Conservation (phyloP, 345 rosid genomes). For the Pugionium dolabratum region DNA sequence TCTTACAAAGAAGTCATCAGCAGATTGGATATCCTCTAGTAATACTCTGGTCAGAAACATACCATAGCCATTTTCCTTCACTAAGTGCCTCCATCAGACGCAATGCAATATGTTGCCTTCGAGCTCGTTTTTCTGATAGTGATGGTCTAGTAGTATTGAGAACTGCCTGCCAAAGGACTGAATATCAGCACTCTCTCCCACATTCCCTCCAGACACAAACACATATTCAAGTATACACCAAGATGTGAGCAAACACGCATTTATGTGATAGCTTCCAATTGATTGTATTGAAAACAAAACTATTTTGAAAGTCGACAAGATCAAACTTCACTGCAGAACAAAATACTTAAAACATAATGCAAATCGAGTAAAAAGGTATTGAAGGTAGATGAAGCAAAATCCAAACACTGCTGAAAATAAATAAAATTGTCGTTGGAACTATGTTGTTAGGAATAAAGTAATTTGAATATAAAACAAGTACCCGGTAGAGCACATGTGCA, state of each 20-base stretch:
- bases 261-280: slow-evolving; percentile 18
- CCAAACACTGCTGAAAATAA: slow-evolving; percentile 26
- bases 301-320: slow-evolving; percentile 4
- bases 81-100: slow-evolving; percentile 69
- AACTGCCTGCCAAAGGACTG: slow-evolving; percentile 55
- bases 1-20: too few species aligned
- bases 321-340: slow-evolving; percentile 15
- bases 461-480: slow-evolving; percentile 33
- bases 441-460: slow-evolving; percentile 19
- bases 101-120: slow-evolving; percentile 59
- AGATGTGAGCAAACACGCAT: slow-evolving; percentile 22
- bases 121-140: slow-evolving; percentile 59
- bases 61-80: slow-evolving; percentile 94
- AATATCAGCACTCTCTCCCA: too few species aligned
- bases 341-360: slow-evolving; percentile 10
- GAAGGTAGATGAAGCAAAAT: slow-evolving; percentile 21
- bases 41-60: too few species aligned
- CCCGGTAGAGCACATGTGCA: slow-evolving; percentile 74
- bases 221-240: slow-evolving; percentile 23
- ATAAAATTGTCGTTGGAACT: slow-evolving; percentile 4
- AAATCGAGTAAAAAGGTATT: slow-evolving; percentile 7
- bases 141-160: slow-evolving; percentile 47
- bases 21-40: too few species aligned
- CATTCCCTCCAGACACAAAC: too few species aligned
- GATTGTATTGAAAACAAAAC: background rate